Base-by-base conservation (phyloP, 2,329 filamentous ascomycete genomes). In the Alternaria sp. region DNA sequence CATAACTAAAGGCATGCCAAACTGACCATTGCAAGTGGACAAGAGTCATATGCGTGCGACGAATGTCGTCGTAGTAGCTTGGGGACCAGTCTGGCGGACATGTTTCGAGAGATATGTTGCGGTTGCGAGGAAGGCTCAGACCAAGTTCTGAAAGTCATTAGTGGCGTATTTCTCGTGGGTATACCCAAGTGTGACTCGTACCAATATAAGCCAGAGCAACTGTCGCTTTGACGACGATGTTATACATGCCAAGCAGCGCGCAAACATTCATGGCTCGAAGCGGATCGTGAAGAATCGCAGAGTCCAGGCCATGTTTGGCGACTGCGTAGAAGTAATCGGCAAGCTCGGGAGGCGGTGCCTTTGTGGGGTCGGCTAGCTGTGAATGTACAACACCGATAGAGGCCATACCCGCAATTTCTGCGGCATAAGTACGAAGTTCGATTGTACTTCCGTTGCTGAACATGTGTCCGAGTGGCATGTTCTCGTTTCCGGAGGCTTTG, bases 261-360 rank as follows among this genome's bases (percentile, higher is more conserved):
- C 69, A 71, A 2, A 70, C 40, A 32, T 70, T 73, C 64, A 73
- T 70, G 1, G 66, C 69, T 17, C 67, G 61, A 12, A 71, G 47
- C 13, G 70, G 69, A 43, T 69, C 61, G 8, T 57, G 15, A 26
- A 63, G 52, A 17, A 73, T 68, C 15, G 66, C 62, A 44, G 54
- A 60, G 47, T 73, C 67, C 10, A 73, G 49, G 5, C 66, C 59
- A 10, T 66, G 61, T 30, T 67, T 72, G 54, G 61, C 57, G 11
- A 68, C 59, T 2, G 57, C 58, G 46, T 73, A 72, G 50, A 71
- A 68, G 36, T 67, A 66, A n/a, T 70, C 63, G 5, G 65, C 66
- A n/a, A 65, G 54, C 25, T 61, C 53, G 5, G 55, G 44, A 10
- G 69, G 57, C n/a, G 63, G 64, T 15, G 56, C 46, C 9, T 52